Base-by-base conservation (phyloP, 805 yeast species). In the Naumovozyma dairenensis region DNA sequence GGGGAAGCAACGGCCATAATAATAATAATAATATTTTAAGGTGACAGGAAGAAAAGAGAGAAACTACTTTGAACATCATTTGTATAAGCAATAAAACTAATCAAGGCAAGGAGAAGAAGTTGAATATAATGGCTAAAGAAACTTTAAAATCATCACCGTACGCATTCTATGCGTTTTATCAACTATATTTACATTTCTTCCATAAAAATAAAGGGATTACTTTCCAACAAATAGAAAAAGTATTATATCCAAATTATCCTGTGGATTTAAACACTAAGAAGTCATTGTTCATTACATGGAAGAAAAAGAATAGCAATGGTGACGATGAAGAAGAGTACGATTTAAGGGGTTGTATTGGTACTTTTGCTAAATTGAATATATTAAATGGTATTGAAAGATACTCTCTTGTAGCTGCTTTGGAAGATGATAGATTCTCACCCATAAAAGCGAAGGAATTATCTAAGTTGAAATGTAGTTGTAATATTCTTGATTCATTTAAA, bases 331-430 rank as follows among this genome's bases (percentile, higher is more conserved):
- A 37, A n/a, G 33, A 24, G 2, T 56, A 51, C 33, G 33, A 30
- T 7, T 62, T 89, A 31, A 65, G 97, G 28, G 98, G 98, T 0
- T 89, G 98, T 51, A 92, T 89, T 35, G 98, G 98, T 1, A 87
- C 95, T 0, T 92, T 92, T 53, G 62, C 66, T 14, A 59, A 70
- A 12, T 54, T 69, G 36, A 65, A 69, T 0, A 45, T 82, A 2
- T 75, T 68, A 13, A 32, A 49, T 1, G 95, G 92, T 0, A 67
- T 86, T 3, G 53, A 61, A 16, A 65, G 66, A 25, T 89, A 77
- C 50, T 67, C 95, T 0, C 34, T 79, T 13, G 59, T 67, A 24
- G 76, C 87, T 2, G 95, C 94, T 0, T 59, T 85, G 6, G 73
- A 82, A 33, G 98, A 92, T 48, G 53, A 77, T 1, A 60, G 98